Evolutionary conservation across 1,139 yeast genomes (phyloP).

Genomic region (Trichomonascaceae sp.): DNA sequence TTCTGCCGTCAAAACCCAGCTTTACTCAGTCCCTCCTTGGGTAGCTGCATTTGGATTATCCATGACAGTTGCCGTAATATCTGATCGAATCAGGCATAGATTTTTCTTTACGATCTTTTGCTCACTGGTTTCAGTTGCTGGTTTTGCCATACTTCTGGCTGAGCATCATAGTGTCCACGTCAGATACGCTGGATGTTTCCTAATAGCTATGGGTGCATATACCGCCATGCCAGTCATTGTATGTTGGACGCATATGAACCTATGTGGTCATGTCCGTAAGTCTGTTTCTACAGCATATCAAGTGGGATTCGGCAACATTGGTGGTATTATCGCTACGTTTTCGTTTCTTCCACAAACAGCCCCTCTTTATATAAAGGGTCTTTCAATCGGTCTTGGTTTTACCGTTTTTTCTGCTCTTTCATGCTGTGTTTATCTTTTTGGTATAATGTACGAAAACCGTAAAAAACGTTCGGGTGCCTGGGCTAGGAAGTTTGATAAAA

Average conservation of each 20-base stretch:
- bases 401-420: conserved; percentile 46
- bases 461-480: conserved; percentile 32
- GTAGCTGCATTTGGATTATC: conserved; percentile 53
- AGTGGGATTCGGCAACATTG: conserved; percentile 77
- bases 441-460: conserved; percentile 29
- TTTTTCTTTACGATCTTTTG: conserved; percentile 44
- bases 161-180: conserved; percentile 31
- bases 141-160: conserved; percentile 47
- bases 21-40: conserved; percentile 71
- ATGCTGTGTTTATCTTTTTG: conserved; percentile 41
- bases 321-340: conserved; percentile 70
- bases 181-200: conserved; percentile 68
- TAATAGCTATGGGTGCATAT: conserved; percentile 59
- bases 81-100: conserved; percentile 44
- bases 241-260: conserved; percentile 67
- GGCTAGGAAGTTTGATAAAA: conserved; percentile 39
- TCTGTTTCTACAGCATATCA: conserved; percentile 71
- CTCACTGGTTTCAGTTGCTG: conserved; percentile 43
- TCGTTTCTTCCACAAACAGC: conserved; percentile 52
- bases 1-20: conserved; percentile 57
- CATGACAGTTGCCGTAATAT: conserved; percentile 39
- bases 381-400: conserved; percentile 50
- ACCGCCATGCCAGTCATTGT: conserved; percentile 69
- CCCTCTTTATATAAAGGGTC: conserved; percentile 54
- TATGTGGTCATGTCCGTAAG: conserved; percentile 65